Evolutionary conservation across 2,329 filamentous ascomycete genomes (phyloP).

Genomic region (Seiridium unicorne): DNA sequence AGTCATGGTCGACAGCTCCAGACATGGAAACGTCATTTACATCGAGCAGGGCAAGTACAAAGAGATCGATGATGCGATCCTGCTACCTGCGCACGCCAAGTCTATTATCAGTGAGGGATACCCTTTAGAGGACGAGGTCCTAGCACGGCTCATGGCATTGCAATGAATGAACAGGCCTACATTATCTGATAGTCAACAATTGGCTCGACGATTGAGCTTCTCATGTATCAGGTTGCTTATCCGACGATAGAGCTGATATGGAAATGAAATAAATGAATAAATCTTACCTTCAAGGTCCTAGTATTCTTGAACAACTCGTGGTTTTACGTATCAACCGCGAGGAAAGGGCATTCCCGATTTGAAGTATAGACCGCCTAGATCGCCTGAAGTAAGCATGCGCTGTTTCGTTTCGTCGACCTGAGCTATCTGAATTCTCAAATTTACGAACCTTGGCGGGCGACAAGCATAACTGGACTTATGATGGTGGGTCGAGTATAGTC

Average conservation of each 20-base stretch:
- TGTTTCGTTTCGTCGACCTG: too few species aligned
- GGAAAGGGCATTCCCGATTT: too few species aligned
- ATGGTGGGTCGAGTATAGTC: too few species aligned
- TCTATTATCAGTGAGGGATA: slow-evolving; percentile 29
- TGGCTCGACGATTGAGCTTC: too few species aligned
- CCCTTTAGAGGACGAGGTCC: slow-evolving; percentile 33
- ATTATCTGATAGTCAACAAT: too few species aligned
- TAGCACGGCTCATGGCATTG: slow-evolving; percentile 12
- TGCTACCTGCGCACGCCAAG: slow-evolving; percentile 30
- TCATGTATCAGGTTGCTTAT: too few species aligned
- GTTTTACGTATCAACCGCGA: neutral
- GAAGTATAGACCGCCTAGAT: too few species aligned
- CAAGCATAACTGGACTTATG: too few species aligned
- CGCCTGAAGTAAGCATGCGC: too few species aligned
- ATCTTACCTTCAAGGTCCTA: neutral
- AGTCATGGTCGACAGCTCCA: slow-evolving; percentile 45
- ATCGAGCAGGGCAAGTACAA: slow-evolving; percentile 44
- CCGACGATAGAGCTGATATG: too few species aligned
- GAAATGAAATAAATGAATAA: neutral
- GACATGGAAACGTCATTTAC: slow-evolving; percentile 53
- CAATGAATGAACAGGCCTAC: neutral
- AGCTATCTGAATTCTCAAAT: too few species aligned
- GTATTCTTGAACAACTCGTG: neutral
- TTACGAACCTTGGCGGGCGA: too few species aligned
- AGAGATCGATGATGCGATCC: slow-evolving; percentile 50